phyloP scores from a whole-genome alignment of 805 yeast genomes.

The Saturnispora gosingensis region DNA sequence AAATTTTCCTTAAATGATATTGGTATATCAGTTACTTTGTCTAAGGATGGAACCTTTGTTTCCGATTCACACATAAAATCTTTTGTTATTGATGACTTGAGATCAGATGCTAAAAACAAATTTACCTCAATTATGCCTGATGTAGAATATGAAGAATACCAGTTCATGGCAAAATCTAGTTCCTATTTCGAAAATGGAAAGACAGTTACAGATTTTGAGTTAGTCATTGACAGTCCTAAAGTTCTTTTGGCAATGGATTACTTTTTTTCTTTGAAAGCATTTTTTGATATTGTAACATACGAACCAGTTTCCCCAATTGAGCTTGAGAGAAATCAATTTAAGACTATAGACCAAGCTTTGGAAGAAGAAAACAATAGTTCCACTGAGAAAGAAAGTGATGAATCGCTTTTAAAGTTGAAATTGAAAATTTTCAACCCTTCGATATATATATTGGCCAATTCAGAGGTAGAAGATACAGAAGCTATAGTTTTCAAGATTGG shows the following conservation, averaged over 20 bases:
- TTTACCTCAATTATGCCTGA: constrained; percentile 79
- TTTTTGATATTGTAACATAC: constrained; percentile 39
- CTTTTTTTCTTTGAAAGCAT: constrained; percentile 63
- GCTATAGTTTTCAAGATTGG: constrained; percentile 87
- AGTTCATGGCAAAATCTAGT: constrained; percentile 50
- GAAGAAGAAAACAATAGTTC: constrained; percentile 6
- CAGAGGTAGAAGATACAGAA: constrained; percentile 58
- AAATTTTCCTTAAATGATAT: constrained; percentile 51
- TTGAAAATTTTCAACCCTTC: constrained; percentile 72
- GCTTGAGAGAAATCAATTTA: constrained; percentile 8
- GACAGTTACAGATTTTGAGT: constrained; percentile 29
- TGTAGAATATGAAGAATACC: constrained; percentile 51
- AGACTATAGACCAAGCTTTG: constrained; percentile 9
- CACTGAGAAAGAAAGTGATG: background rate
- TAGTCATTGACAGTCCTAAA: constrained; percentile 72
- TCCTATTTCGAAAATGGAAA: constrained; percentile 32
- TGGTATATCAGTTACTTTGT: constrained; percentile 41
- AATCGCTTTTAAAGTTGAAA: constrained; percentile 35
- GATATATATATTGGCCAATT: constrained; percentile 71
- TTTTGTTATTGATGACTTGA: constrained; percentile 67
- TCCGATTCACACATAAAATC: constrained; percentile 61
- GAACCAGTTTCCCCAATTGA: constrained; percentile 19
- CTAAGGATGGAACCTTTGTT: constrained; percentile 43
- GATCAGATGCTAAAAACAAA: constrained; percentile 52
- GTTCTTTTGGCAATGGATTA: constrained; percentile 81